These are phyloP conservation scores for Blastobotrys parvus DNA, from an alignment of 805 yeast species.

Conservation along the genomic window DNA sequence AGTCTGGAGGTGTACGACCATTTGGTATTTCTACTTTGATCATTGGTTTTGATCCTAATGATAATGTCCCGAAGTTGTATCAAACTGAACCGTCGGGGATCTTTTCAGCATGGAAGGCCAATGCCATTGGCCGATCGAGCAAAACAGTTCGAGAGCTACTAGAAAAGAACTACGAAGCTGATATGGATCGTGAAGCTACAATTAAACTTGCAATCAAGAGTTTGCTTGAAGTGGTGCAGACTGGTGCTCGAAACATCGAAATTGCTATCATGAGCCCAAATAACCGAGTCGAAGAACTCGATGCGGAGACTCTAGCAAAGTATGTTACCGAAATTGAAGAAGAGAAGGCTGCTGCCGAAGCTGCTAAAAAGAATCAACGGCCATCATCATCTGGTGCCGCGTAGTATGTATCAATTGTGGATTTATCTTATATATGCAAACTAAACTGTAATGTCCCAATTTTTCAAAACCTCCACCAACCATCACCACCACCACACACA, in stretches of 20 bases:
- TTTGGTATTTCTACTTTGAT: conserved; percentile 93
- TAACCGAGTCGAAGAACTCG: conserved; percentile 45
- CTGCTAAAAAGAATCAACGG: conserved; percentile 46
- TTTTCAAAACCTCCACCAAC: background rate
- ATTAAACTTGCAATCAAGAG: conserved; percentile 77
- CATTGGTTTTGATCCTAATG: conserved; percentile 91
- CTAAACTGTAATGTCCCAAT: background rate
- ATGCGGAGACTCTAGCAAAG: conserved; percentile 62
- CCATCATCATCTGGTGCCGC: background rate
- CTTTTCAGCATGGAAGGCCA: conserved; percentile 96
- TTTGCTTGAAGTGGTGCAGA: conserved; percentile 91
- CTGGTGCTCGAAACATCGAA: conserved; percentile 95
- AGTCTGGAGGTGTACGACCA: conserved; percentile 97
- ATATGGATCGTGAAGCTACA: conserved; percentile 59
- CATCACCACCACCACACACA: background rate
- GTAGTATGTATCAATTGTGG: too few relatives aligned
- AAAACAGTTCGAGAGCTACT: conserved; percentile 93
- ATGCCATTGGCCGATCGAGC: conserved; percentile 89
- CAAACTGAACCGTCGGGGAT: conserved; percentile 98
- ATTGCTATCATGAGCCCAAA: conserved; percentile 77
- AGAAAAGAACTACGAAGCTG: conserved; percentile 71
- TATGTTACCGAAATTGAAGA: conserved; percentile 77
- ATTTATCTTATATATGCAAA: too few relatives aligned
- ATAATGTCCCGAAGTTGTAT: conserved; percentile 69
- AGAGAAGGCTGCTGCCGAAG: conserved; percentile 79